Conservation (phyloP, 106 monocot species). For the Dioscorea dumetorum region DNA sequence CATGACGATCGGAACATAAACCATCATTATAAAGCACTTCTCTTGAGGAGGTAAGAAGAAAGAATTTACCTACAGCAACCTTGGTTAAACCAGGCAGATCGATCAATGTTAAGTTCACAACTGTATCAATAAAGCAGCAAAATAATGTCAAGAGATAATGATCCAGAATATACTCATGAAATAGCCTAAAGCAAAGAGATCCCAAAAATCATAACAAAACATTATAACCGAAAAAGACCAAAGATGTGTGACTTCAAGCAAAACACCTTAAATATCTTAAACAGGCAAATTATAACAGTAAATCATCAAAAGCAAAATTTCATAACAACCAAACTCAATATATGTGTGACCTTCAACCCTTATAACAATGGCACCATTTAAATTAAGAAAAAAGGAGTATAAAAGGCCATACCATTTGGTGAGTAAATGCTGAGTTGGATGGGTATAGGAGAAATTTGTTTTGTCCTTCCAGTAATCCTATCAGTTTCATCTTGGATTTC, state of each 20-base stretch:
- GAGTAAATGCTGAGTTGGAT: constrained; percentile 98
- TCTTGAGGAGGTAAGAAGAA: neutral
- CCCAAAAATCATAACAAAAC: too few species aligned
- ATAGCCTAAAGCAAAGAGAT: neutral
- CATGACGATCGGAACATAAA: neutral
- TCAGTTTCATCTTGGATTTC: constrained; percentile 97
- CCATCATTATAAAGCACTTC: too few species aligned
- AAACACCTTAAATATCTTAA: too few species aligned
- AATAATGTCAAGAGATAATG: neutral
- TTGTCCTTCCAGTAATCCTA: constrained; percentile 72
- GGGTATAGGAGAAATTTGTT: constrained; percentile 83
- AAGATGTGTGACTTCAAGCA: too few species aligned
- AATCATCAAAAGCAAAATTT: too few species aligned
- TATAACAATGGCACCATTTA: neutral
- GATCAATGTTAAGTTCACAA: constrained; percentile 51
- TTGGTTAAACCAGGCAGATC: constrained; percentile 61
- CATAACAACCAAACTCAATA: too few species aligned
- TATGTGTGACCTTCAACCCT: neutral
- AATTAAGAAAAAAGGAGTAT: neutral
- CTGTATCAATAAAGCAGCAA: constrained; percentile 9
- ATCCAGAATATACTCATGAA: neutral
- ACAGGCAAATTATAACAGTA: too few species aligned
- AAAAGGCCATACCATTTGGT: constrained; percentile 48
- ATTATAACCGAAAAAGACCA: too few species aligned
- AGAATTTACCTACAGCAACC: constrained; percentile 38